Base-by-base conservation (phyloP, 1,284 basidiomycete species). In the Boletellus sp. region DNA sequence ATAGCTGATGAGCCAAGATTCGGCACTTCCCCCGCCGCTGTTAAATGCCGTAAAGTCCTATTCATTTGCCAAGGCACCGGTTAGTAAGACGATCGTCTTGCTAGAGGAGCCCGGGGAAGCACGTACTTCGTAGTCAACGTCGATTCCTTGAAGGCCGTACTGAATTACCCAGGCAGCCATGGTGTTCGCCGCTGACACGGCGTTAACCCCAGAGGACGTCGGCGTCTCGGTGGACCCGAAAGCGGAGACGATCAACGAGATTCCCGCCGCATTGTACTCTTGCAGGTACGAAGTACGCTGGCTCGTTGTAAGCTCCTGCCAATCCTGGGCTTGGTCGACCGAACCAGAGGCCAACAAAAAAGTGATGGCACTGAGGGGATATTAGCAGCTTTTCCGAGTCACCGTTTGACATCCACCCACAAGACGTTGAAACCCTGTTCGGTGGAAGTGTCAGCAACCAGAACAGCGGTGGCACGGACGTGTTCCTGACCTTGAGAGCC, bases 71-170 rank as follows among this genome's bases (percentile, higher is more conserved):
- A 28, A 5, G 28, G 24, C 16, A 1, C 35, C 51, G 30, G 44
- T 53, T 18, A 49, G 41, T 26, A 35, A 24, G 1, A 38, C 13
- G 10, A 13, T 43, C 19, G n/a, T 26, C 51, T 38, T 36, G 19
- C 30, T 11, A 10, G 46, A 21, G 12, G 22, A n/a, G 4, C 32
- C 16, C 2, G 26, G 0, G 35, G 4, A 52, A 30, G 16, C 22
- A 39, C 51, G 13, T 42, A 71, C 78, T 62, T 82, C 80, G 50
- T 79, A 83, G 61, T 84, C 81, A 30, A 83, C 70, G 49, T 84
- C 82, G 37, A 83, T 69, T 32, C 82, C 82, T 55, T 83, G 75
- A 16, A 83, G 63, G 18, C 71, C 69, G 56, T 75, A 77, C 44
- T 76, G 49, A 53, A 71, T 75, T 40, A 81, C 78, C 73, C 74